phyloP scores from a whole-genome alignment of 441 rosid species.

The Erodium trifolium region DNA sequence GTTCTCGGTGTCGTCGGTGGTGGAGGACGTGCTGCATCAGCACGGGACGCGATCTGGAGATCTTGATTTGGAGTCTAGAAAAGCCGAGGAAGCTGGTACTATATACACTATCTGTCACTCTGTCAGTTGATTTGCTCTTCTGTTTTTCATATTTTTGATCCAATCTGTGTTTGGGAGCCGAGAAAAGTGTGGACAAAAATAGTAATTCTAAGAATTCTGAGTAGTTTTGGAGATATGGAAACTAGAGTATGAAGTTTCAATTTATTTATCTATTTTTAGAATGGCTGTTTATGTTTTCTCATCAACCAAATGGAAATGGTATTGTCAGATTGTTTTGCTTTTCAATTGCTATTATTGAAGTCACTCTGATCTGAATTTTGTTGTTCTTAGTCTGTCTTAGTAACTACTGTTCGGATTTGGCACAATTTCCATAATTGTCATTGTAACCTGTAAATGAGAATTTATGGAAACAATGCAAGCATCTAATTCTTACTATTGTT shows the following conservation, averaged over 20 bases:
- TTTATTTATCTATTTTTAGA: background rate
- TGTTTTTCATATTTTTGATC: background rate
- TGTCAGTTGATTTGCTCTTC: too few species aligned
- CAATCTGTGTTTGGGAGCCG: conserved; percentile 5
- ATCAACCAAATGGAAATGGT: background rate
- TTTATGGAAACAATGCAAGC: too few species aligned
- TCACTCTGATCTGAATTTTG: background rate
- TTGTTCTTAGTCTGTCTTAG: background rate
- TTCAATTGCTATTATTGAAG: too few species aligned
- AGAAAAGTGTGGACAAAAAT: background rate
- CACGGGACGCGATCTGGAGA: conserved; percentile 48
- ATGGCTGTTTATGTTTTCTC: too few species aligned
- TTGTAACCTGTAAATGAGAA: background rate
- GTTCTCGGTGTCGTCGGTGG: conserved; percentile 66
- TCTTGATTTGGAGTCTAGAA: conserved; percentile 65
- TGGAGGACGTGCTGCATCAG: conserved; percentile 79
- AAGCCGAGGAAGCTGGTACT: conserved; percentile 77
- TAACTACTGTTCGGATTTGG: too few species aligned
- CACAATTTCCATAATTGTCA: background rate
- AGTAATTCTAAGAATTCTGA: background rate
- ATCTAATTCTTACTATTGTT: too few species aligned
- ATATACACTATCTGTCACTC: too few species aligned
- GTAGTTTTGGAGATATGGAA: background rate
- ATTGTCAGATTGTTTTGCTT: too few species aligned
- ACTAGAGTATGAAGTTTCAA: too few species aligned